Evolutionary conservation across 2,329 filamentous ascomycete genomes (phyloP).

Genomic region (Exophiala sp.): DNA sequence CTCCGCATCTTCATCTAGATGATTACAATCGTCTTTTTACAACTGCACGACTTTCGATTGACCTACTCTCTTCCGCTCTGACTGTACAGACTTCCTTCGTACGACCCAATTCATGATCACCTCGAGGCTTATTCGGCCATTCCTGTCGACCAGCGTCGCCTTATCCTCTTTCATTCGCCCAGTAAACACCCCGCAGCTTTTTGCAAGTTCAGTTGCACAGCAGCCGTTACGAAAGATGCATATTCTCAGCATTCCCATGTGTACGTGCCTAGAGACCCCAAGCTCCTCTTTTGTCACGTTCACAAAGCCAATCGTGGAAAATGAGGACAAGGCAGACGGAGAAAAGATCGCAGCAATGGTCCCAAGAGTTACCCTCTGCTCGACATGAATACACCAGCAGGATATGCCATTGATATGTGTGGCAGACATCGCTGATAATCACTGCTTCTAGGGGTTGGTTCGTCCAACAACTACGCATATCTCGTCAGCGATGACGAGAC

Average conservation of each 20-base stretch:
- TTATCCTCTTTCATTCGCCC: constrained; percentile 19
- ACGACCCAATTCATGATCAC: constrained; percentile 19
- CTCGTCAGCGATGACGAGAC: constrained; percentile 49
- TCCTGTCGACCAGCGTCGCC: constrained; percentile 18
- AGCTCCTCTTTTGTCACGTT: neutral
- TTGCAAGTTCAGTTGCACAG: constrained; percentile 4
- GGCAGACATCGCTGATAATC: constrained; percentile 27
- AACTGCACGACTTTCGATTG: neutral
- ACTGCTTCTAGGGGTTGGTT: constrained; percentile 33
- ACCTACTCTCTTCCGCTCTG: neutral
- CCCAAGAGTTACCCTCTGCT: constrained; percentile 23
- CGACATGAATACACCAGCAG: constrained; percentile 5
- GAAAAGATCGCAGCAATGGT: no score
- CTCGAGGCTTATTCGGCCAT: constrained; percentile 19
- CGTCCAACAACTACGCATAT: constrained; percentile 51
- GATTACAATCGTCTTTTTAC: neutral
- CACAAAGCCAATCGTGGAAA: no score
- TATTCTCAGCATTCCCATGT: constrained; percentile 54
- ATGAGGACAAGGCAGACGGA: no score
- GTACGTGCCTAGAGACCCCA: constrained; percentile 34
- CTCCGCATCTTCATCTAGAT: constrained; percentile 4
- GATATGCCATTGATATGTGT: constrained; percentile 32
- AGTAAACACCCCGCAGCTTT: constrained; percentile 19
- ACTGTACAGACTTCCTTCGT: neutral
- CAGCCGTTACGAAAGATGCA: constrained; percentile 40